A percentile compares a stretch with the other conserved stretches of the same genome.
Conservation (phyloP, 257 asterid genomes). For the Scutellaria minor region DNA sequence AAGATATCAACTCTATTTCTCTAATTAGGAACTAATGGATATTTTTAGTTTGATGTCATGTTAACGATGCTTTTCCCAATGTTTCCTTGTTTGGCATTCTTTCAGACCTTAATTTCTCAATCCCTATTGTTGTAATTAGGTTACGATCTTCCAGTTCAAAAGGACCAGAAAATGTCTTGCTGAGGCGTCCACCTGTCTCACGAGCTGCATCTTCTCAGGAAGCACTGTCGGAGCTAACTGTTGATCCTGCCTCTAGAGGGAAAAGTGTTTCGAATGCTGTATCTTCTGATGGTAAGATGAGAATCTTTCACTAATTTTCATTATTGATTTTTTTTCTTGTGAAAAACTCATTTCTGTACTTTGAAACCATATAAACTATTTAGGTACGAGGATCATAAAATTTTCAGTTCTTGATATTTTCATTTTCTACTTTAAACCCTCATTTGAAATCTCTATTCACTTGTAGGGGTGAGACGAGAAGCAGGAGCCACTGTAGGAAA, state of each 20-base stretch:
- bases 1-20: constrained; percentile 2
- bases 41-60: background rate
- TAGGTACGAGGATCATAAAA: background rate
- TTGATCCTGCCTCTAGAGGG: constrained; percentile 55
- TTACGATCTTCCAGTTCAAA: constrained; percentile 44
- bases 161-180: constrained; percentile 71
- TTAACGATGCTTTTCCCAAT: background rate
- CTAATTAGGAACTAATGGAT: constrained; percentile 2
- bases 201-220: constrained; percentile 72
- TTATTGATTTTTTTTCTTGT: background rate
- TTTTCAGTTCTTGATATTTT: background rate
- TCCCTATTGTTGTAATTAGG: constrained; percentile 39
- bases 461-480: constrained; percentile 58
- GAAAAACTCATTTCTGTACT: background rate
- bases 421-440: background rate
- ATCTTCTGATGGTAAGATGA: constrained; percentile 64
- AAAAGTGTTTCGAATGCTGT: constrained; percentile 44
- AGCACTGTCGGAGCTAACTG: constrained; percentile 56
- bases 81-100: background rate
- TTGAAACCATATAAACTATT: background rate
- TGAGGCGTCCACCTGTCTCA: constrained; percentile 80
- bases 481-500: constrained; percentile 48
- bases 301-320: background rate
- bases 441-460: background rate
- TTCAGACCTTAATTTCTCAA: constrained; percentile 15